Evolutionary conservation across 371 early-diverging fungal species (phyloP).

Genomic region (Cokeromyces recurvatus): DNA sequence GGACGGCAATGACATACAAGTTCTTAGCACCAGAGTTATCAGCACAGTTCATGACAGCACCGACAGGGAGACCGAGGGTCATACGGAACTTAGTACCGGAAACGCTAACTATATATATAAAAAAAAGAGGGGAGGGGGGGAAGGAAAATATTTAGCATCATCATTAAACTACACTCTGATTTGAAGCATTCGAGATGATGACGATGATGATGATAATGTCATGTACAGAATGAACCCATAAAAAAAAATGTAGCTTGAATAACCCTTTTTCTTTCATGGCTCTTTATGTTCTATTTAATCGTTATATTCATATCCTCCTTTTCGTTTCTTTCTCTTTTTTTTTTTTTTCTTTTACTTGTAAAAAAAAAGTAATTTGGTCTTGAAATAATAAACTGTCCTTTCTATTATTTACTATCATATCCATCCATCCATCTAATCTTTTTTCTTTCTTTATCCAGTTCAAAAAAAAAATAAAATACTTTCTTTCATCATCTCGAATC

Average conservation of each 20-base stretch:
- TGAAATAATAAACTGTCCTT: no score
- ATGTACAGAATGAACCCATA: neutral
- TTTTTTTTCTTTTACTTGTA: no score
- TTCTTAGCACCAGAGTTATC: conserved; percentile 99
- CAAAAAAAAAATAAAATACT: no score
- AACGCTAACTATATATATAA: conserved; percentile 47
- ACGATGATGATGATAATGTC: neutral
- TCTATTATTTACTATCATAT: no score
- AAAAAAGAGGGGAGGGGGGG: neutral
- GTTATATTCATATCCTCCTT: no score
- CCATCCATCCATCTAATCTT: conserved; percentile 14
- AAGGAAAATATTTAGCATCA: neutral
- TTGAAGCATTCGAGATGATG: neutral
- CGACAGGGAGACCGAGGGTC: conserved; percentile 99
- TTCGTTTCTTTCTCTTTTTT: no score
- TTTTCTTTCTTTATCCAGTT: neutral
- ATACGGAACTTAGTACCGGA: conserved; percentile 97
- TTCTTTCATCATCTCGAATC: neutral
- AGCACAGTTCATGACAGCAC: conserved; percentile 99
- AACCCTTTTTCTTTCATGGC: neutral
- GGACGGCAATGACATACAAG: conserved; percentile 98
- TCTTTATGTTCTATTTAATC: no score
- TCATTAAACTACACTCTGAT: no score
- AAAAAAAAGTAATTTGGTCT: no score
- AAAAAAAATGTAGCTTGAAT: neutral